These are phyloP conservation scores for Violaceomyces palustris DNA, from an alignment of 1,284 basidiomycete genomes.

Conservation along the genomic window DNA sequence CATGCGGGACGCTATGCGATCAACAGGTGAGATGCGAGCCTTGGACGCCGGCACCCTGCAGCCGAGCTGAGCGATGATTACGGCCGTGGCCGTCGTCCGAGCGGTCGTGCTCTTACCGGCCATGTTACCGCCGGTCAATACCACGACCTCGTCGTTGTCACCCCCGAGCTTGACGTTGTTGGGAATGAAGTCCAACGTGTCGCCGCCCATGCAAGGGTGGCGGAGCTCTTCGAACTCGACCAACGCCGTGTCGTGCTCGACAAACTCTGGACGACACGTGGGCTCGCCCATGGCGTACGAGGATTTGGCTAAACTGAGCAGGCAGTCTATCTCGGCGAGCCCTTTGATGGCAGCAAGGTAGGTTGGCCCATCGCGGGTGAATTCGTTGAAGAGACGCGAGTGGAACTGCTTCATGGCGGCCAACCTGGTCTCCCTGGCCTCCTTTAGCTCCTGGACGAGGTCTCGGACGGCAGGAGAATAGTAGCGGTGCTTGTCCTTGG, in stretches of 20 bases:
- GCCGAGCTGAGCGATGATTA: constrained; percentile 96
- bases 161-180: constrained; percentile 86
- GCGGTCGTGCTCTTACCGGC: constrained; percentile 59
- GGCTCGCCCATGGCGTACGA: constrained; percentile 87
- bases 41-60: constrained; percentile 86
- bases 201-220: constrained; percentile 63
- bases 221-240: constrained; percentile 74
- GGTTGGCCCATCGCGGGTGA: constrained; percentile 66
- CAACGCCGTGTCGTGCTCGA: constrained; percentile 72
- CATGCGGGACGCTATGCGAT: constrained; percentile 94
- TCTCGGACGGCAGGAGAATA: constrained; percentile 45
- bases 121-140: constrained; percentile 95
- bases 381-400: constrained; percentile 63
- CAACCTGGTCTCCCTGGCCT: constrained; percentile 48
- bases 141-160: constrained; percentile 69
- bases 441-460: constrained; percentile 50
- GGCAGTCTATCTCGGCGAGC: constrained; percentile 84
- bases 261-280: constrained; percentile 79
- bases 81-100: constrained; percentile 92
- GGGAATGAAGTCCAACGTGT: constrained; percentile 73
- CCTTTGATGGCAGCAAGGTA: constrained; percentile 55
- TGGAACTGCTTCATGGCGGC: constrained; percentile 49
- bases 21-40: constrained; percentile 81
- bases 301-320: constrained; percentile 85
- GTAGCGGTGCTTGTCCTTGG: constrained; percentile 48